Percentiles rank a stretch among this genome's conserved stretches.
Evolutionary conservation across 129 eudicot species (phyloP).

Genomic region (Erigeron canadensis): DNA sequence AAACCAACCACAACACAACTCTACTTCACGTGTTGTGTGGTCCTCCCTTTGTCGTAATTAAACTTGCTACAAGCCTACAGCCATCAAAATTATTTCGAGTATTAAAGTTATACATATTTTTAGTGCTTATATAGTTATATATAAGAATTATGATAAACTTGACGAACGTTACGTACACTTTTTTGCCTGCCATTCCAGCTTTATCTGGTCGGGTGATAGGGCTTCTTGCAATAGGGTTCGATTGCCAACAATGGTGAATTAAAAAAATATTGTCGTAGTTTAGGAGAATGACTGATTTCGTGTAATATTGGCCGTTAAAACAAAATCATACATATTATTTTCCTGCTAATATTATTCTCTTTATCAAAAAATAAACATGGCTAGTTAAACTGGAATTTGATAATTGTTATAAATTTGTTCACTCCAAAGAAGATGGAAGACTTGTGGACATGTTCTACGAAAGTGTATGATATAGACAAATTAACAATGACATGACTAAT

Average conservation of each 20-base stretch:
- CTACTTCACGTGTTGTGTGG: conserved; percentile 30
- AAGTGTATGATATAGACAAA: conserved; percentile 22
- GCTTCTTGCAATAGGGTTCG: no score
- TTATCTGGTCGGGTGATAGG: no score
- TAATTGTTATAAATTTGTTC: neutral
- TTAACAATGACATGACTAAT: neutral
- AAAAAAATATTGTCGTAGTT: no score
- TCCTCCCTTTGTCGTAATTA: conserved; percentile 11
- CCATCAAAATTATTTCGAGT: neutral
- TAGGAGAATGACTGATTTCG: no score
- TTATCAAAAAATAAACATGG: neutral
- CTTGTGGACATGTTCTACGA: conserved; percentile 15
- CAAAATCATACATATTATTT: neutral
- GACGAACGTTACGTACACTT: no score
- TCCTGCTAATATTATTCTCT: neutral
- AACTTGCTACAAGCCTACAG: conserved; percentile 3
- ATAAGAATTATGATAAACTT: no score
- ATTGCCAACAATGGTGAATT: no score
- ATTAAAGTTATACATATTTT: neutral
- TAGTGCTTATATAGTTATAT: no score
- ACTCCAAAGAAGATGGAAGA: conserved; percentile 11
- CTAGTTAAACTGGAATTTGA: neutral
- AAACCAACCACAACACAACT: conserved; percentile 15
- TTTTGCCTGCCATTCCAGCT: no score
- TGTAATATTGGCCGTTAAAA: no score